Evolutionary conservation across 345 rosid genomes (phyloP), one percentile per base, ranked within the genome.

Genomic region (Erodium maritimum): DNA sequence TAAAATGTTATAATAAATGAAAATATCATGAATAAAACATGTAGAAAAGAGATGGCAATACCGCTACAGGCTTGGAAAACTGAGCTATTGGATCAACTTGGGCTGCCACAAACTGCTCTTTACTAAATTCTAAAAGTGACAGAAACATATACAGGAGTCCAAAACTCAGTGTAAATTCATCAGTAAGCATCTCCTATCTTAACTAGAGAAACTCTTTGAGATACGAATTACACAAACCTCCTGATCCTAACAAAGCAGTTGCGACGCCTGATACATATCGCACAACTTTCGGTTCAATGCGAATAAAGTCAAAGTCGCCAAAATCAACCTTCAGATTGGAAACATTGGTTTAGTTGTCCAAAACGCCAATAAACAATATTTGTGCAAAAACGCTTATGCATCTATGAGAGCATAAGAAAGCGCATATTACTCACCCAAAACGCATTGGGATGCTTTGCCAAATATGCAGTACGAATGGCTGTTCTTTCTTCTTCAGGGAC

Each of bases 181-280:
- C 60, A 57, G 18, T 11, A 29, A 29, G 37, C 37, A 6, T 29
- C 9, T 29, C 9, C 9, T 11, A 29, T 4, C 60, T 57, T 16
- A 57, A 17, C 8, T 12, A 46, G 22, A 37, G 42, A 55, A 56
- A 5, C 53, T 9, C 22, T n/a, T 52, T 17, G 46, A 8, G 54
- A 17, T n/a, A 18, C 37, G 62, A 50, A 61, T 37, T 23, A 62
- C 33, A 73, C 80, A 58, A 25, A 91, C 99, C 99, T 83, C 96
- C 99, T 14, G 96, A 88, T 72, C 96, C 91, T 63, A 88, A 80
- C 63, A 85, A 79, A 65, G 99, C 94, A 52, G 96, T 81, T 58
- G 96, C 96, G 58, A 85, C 80, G 57, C 96, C 99, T 46, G 95
- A 88, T 4, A 91, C 91, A 69, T 80, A 93, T 66, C 89, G 75